A percentile compares a stretch with the other conserved stretches of the same genome.
These are phyloP conservation scores for Candida pseudoviswanathii DNA, from an alignment of 1,139 yeast species.

Conservation along the genomic window DNA sequence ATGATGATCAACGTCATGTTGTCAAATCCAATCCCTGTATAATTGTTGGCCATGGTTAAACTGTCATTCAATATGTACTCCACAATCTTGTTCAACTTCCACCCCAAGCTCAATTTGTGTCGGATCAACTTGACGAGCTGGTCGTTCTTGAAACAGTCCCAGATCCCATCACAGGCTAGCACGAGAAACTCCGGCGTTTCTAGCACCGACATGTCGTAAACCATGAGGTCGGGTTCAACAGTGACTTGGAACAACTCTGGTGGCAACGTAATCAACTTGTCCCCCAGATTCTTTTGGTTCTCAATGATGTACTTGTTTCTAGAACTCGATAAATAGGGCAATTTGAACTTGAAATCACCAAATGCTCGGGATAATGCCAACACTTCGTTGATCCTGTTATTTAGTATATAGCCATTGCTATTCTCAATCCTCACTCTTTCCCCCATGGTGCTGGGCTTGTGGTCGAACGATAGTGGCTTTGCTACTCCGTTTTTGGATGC, in stretches of 20 bases:
- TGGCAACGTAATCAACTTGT: slow-evolving; percentile 31
- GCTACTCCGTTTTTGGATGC: slow-evolving; percentile 54
- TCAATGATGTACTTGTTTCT: slow-evolving; percentile 29
- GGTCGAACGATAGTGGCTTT: slow-evolving; percentile 71
- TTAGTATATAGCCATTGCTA: slow-evolving; percentile 70
- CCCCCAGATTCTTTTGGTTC: slow-evolving; percentile 20
- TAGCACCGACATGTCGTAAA: slow-evolving; percentile 45
- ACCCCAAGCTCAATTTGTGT: slow-evolving; percentile 57
- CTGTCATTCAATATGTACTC: slow-evolving; percentile 66
- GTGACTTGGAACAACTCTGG: slow-evolving; percentile 56
- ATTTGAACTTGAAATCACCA: slow-evolving; percentile 72
- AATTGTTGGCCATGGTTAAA: slow-evolving; percentile 69
- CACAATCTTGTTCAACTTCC: slow-evolving; percentile 58
- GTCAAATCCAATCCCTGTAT: slow-evolving; percentile 79
- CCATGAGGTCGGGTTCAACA: slow-evolving; percentile 69
- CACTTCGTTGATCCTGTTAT: slow-evolving; percentile 72
- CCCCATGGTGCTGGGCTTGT: slow-evolving; percentile 76
- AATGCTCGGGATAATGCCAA: slow-evolving; percentile 75
- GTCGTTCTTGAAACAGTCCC: slow-evolving; percentile 73
- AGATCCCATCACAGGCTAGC: slow-evolving; percentile 77
- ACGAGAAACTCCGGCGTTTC: slow-evolving; percentile 62
- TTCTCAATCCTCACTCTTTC: slow-evolving; percentile 73
- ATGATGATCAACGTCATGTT: slow-evolving; percentile 74
- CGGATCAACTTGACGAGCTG: slow-evolving; percentile 57
- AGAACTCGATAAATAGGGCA: slow-evolving; percentile 41